Conservation (phyloP, 2,329 filamentous ascomycete genomes). For the Basipetospora chlamydospora region DNA sequence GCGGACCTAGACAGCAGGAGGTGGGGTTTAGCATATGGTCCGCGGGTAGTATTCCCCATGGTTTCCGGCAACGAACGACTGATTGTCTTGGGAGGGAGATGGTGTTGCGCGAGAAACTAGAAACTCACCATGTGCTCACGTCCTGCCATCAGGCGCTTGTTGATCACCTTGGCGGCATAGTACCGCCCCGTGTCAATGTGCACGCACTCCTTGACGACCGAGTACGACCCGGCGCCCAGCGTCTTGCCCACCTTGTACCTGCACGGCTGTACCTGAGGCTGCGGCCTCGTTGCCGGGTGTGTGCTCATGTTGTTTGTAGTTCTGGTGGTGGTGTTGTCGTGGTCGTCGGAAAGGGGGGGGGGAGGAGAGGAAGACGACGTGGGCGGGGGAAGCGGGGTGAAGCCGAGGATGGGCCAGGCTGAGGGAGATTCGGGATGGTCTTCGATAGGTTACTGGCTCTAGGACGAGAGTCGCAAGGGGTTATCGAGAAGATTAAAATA, state of each 20-base stretch:
- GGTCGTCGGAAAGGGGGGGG: not conserved
- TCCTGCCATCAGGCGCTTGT: constrained; percentile 94
- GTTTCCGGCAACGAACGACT: too few relatives aligned
- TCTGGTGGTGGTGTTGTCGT: not conserved
- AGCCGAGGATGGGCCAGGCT: too few relatives aligned
- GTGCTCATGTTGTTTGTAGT: constrained; percentile 1
- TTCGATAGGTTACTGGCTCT: too few relatives aligned
- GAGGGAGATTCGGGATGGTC: too few relatives aligned
- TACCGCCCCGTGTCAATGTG: constrained; percentile 96
- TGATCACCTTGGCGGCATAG: constrained; percentile 98
- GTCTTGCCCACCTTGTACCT: constrained; percentile 99
- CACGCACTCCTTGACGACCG: constrained; percentile 96
- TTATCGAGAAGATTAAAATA: too few relatives aligned
- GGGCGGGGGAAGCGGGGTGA: too few relatives aligned
- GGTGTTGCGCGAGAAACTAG: too few relatives aligned
- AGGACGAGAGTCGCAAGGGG: too few relatives aligned
- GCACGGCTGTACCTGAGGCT: constrained; percentile 74
- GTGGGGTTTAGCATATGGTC: not conserved
- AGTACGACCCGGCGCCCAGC: constrained; percentile 89
- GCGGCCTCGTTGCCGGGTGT: constrained; percentile 11
- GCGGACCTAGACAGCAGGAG: constrained; percentile 47
- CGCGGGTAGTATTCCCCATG: too few relatives aligned
- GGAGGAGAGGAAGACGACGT: not conserved
- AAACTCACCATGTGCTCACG: constrained; percentile 94
- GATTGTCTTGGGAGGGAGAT: too few relatives aligned